These are phyloP conservation scores for Zizania latifolia DNA, from an alignment of 176 grass and related monocot genomes.

Conservation along the genomic window DNA sequence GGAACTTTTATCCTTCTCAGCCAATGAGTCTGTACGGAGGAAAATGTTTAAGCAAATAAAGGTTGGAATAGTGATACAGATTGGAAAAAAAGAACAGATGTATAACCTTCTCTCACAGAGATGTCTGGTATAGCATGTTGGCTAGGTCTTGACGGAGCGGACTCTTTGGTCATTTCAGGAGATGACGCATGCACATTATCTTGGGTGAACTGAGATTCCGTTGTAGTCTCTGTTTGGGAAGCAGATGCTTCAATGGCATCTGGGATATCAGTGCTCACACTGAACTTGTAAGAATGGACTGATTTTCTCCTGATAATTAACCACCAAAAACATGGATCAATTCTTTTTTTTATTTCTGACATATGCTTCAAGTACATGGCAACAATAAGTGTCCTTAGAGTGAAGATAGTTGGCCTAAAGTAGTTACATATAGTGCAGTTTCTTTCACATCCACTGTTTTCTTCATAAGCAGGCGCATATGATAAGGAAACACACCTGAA, in stretches of 20 bases:
- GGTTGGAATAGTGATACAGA: background rate
- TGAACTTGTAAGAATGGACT: constrained; percentile 19
- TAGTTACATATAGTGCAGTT: constrained; percentile 6
- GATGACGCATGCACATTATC: background rate
- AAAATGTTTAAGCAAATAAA: constrained; percentile 18
- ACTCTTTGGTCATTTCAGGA: constrained; percentile 21
- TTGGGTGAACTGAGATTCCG: constrained; percentile 28
- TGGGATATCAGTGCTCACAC: background rate
- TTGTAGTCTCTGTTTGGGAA: constrained; percentile 22
- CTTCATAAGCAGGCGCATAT: background rate
- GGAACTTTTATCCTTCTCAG: background rate
- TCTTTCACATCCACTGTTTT: background rate
- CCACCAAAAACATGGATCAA: constrained; percentile 25
- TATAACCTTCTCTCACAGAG: constrained; percentile 42
- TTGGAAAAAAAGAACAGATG: background rate
- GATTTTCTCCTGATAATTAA: constrained; percentile 44
- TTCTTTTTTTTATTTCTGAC: constrained; percentile 6
- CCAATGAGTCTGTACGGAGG: constrained; percentile 31
- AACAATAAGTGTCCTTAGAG: too few species aligned
- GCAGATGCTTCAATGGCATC: background rate
- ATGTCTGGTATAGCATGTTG: constrained; percentile 22
- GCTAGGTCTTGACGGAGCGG: constrained; percentile 17
- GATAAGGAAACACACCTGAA: constrained; percentile 17
- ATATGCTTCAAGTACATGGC: constrained; percentile 7
- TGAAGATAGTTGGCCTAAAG: background rate